Evolutionary conservation across 441 rosid genomes (phyloP), one percentile per base, ranked within the genome.

Genomic region (Rhodomyrtus psidioides): DNA sequence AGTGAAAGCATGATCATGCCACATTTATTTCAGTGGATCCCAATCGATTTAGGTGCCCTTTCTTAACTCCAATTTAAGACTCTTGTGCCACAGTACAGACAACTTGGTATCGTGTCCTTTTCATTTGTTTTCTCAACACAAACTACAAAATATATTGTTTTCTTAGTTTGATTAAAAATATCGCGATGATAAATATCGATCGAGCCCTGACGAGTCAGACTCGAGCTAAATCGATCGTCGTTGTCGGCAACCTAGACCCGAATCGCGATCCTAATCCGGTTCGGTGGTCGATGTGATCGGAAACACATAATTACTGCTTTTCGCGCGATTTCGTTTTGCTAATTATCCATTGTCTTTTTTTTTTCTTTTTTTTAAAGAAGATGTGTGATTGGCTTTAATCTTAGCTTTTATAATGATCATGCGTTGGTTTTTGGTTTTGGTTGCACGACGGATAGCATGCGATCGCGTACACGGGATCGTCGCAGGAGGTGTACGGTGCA

Each of bases 401-500:
- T 0, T 0, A 1, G 46, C 1, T 6, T 1, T 17, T 2, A 24
- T 62, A 15, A 16, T 76, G 21, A 55, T 28, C 12, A 21, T 57
- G 51, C 8, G 26, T 49, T 83, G 30, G 21, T 81, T 15, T 23
- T 15, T 23, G 7, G 83, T 42, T 30, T 54, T 24, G 58, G 58
- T 12, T 27, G 39, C 58, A 82, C 84, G 58, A 3, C 12, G 17
- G 24, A 15, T 62, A 97, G 99, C 99, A 97, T 93, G 99, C 99
- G 27, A 97, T 97, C 57, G 99, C 99, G 6, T 97, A 93, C 92
- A 95, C 99, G 3, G 97, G 95, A 93, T 81, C 95, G 84, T 87
- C 96, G 27, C 87, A 87, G 82, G 94, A 93, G 85, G 85, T 93
- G 19, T 94, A 88, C 74, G 97, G 97, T n/a, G 95, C 95, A 5